Evolutionary conservation across 2,329 filamentous ascomycete species (phyloP).

Genomic region (Coleophoma cylindrospora): DNA sequence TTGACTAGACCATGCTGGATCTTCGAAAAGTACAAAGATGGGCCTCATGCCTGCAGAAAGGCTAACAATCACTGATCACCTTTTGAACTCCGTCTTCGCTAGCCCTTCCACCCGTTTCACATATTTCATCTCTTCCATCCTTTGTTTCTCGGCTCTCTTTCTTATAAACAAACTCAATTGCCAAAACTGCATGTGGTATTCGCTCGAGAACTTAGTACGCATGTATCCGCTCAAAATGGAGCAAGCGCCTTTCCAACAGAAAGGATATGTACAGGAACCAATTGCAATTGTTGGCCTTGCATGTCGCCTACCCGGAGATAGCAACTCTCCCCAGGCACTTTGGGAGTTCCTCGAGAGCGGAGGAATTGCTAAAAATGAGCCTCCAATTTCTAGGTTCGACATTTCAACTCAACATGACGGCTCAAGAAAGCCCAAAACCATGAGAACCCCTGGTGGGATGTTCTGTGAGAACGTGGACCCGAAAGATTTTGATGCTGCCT

Average conservation of each 20-base stretch:
- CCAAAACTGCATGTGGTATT: background rate
- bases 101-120: too few relatives aligned
- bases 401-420: constrained; percentile 62
- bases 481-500: constrained; percentile 31
- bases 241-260: background rate
- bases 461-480: constrained; percentile 32
- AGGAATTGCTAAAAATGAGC: constrained; percentile 59
- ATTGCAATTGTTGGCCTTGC: constrained; percentile 1
- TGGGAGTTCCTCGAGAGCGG: constrained; percentile 54
- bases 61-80: too few relatives aligned
- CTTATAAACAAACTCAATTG: background rate
- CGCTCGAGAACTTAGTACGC: background rate
- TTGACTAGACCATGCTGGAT: too few relatives aligned
- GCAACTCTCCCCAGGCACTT: constrained; percentile 24
- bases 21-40: too few relatives aligned
- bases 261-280: background rate
- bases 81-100: too few relatives aligned
- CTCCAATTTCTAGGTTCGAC: constrained; percentile 64
- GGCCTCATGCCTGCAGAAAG: too few relatives aligned
- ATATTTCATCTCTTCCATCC: too few relatives aligned
- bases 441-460: constrained; percentile 71
- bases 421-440: constrained; percentile 59
- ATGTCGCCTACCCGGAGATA: constrained; percentile 24
- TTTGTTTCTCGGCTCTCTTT: too few relatives aligned
- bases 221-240: background rate